These are phyloP conservation scores for Vachellia collinsii DNA, from an alignment of 306 rosid genomes.

Conservation along the genomic window DNA sequence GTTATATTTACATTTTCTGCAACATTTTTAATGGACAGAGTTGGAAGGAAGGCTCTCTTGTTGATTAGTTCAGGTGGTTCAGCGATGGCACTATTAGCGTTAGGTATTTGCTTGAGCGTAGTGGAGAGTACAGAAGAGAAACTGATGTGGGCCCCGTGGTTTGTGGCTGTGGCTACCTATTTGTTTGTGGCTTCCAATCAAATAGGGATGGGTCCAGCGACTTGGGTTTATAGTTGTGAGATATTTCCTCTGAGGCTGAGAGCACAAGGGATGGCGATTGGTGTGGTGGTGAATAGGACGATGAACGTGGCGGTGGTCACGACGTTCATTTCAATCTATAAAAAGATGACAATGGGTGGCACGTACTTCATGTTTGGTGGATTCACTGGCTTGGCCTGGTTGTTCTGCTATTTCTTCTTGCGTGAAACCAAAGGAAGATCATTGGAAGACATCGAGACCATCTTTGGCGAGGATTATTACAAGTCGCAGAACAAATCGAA, in stretches of 20 bases:
- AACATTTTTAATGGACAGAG: not conserved
- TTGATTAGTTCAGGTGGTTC: not conserved
- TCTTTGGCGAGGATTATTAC: conserved; percentile 34
- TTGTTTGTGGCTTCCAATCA: not conserved
- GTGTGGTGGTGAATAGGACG: not conserved
- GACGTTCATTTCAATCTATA: not conserved
- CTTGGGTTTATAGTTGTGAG: not conserved
- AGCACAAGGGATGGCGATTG: not conserved
- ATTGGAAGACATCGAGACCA: conserved; percentile 59
- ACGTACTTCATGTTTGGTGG: not conserved
- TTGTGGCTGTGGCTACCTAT: not conserved
- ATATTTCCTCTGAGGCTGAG: conserved; percentile 1
- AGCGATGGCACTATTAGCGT: not conserved
- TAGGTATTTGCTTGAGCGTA: not conserved
- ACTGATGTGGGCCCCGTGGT: not conserved
- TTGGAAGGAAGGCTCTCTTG: not conserved
- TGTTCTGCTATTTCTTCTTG: conserved; percentile 59
- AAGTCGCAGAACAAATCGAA: conserved; percentile 12
- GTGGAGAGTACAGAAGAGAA: not conserved
- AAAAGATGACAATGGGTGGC: not conserved
- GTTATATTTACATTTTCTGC: not conserved
- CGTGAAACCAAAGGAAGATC: conserved; percentile 85
- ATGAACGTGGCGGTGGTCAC: not conserved
- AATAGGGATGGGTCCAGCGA: not conserved
- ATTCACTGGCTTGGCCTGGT: conserved; percentile 39